phyloP scores from a whole-genome alignment of 2,329 filamentous ascomycete genomes.

The Dothiorella sarmentorum region DNA sequence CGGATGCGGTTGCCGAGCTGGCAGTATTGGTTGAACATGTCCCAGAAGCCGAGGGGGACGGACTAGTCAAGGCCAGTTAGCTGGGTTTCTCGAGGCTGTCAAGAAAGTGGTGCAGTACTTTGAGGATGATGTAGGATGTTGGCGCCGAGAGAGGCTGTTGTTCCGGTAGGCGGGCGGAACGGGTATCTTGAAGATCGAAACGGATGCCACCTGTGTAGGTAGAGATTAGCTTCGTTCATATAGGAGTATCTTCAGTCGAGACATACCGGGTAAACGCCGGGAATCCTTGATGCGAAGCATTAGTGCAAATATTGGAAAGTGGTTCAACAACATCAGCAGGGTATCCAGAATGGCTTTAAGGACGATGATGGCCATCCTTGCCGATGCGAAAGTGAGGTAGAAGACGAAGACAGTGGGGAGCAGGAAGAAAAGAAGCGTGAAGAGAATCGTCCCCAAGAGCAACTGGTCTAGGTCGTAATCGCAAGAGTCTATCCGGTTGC shows the following conservation, averaged over 20 bases:
- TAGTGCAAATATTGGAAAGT: constrained; percentile 93
- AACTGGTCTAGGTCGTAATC: constrained; percentile 98
- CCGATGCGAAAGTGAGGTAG: constrained; percentile 92
- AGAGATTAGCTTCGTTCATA: background rate
- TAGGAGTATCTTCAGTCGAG: background rate
- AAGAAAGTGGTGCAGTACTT: constrained; percentile 52
- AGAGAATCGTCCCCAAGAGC: constrained; percentile 91
- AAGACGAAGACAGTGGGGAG: constrained; percentile 94
- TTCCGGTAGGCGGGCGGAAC: constrained; percentile 34
- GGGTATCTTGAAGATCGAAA: constrained; percentile 82
- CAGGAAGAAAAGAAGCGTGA: constrained; percentile 91
- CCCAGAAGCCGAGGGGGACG: constrained; percentile 81
- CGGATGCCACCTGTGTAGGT: constrained; percentile 65
- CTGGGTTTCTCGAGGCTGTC: constrained; percentile 18
- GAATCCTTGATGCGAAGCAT: constrained; percentile 97
- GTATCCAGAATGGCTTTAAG: constrained; percentile 91
- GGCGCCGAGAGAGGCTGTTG: constrained; percentile 47
- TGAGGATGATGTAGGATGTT: constrained; percentile 81
- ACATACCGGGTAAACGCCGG: constrained; percentile 73
- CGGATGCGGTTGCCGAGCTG: constrained; percentile 88
- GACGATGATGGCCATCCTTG: constrained; percentile 90
- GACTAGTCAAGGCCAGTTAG: constrained; percentile 55
- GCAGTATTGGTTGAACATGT: constrained; percentile 97
- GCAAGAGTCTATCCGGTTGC: constrained; percentile 97
- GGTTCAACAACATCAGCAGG: constrained; percentile 87